A percentile compares a stretch with the other conserved stretches of the same genome.
These are phyloP conservation scores for Endothia cerciana DNA, from an alignment of 2,329 filamentous ascomycete species.

Conservation along the genomic window DNA sequence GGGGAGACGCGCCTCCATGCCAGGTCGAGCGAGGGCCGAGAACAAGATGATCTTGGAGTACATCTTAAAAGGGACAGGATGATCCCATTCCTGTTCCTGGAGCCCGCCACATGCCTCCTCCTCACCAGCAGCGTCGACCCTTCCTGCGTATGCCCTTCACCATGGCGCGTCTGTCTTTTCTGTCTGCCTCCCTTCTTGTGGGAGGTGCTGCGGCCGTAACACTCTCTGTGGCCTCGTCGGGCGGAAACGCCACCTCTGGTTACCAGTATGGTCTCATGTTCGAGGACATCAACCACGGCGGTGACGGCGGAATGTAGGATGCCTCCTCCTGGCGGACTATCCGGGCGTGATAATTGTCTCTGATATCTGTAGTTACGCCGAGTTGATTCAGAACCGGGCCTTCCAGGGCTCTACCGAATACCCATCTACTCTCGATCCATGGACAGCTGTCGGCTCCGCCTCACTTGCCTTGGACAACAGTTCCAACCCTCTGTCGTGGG, in stretches of 20 bases:
- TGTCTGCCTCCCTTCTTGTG: slow-evolving; percentile 20
- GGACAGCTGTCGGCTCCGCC: slow-evolving; percentile 48
- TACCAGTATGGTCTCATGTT: slow-evolving; percentile 48
- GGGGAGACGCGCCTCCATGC: background rate
- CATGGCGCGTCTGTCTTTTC: slow-evolving; percentile 24
- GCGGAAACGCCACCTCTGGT: slow-evolving; percentile 44
- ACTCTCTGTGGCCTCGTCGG: slow-evolving; percentile 30
- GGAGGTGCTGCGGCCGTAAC: slow-evolving; percentile 28
- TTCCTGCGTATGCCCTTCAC: background rate
- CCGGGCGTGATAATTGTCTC: background rate
- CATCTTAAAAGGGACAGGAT: background rate
- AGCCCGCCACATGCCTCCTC: background rate
- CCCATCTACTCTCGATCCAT: slow-evolving; percentile 50
- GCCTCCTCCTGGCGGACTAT: too few species aligned
- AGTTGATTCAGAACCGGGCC: slow-evolving; percentile 71
- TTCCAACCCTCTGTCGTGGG: slow-evolving; percentile 53
- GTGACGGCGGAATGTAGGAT: slow-evolving; percentile 66
- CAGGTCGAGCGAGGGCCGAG: background rate
- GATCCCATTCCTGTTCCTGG: slow-evolving; percentile 11
- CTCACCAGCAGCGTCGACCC: background rate
- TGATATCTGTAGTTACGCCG: slow-evolving; percentile 54
- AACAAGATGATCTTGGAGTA: background rate
- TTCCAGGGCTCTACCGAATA: slow-evolving; percentile 60
- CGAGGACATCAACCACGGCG: slow-evolving; percentile 67
- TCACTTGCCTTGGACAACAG: slow-evolving; percentile 51